Evolutionary conservation across 805 yeast genomes (phyloP), one percentile per base, ranked within the genome.

Genomic region (Priceomyces melissophilus): DNA sequence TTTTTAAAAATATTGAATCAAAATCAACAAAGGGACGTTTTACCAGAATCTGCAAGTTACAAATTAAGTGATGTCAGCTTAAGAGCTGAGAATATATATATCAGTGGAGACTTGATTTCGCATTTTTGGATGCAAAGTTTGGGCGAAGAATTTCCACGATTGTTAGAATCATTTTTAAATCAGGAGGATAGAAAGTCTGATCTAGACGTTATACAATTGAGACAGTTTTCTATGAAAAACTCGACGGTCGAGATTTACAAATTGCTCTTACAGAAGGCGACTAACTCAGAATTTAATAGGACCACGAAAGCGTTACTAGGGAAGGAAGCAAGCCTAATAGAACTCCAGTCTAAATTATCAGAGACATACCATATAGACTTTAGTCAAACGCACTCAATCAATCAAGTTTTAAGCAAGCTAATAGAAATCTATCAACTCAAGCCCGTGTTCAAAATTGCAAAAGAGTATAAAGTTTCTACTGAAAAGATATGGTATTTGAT

Each of bases 1-100:
- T 82, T 91, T 46, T 84, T 84, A 61, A 79, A 82, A 46, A 49
- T 84, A 3, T 56, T 91, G 35, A 80, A 78, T 48, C 74, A 69
- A 42, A 67, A 66, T 38, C 74, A 71, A 41, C 59, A 55, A 27
- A 51, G 59, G 11, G 52, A 44, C 8, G 37, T 50, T 20, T 52
- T 64, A 10, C 56, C 54, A 30, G 60, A 67, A 28, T 63, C 66
- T 2, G 66, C 69, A 17, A 45, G 56, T 0, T 51, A 41, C 51
- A 49, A 50, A n/a, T 38, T 57, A 13, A 45, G 45, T 4, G 43
- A 49, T 11, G 20, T 41, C 8, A 48, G 50, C 11, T 42, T 49
- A 6, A 45, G 46, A 9, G 28, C 37, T 34, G 67, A 51, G 37
- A 47, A 49, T 23, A 41, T 69, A 12, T 59, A 57, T 29, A 58